A percentile compares a stretch with the other conserved stretches of the same genome.
phyloP scores from a whole-genome alignment of 768 basidiomycete species.

The Lentinula raphanica region DNA sequence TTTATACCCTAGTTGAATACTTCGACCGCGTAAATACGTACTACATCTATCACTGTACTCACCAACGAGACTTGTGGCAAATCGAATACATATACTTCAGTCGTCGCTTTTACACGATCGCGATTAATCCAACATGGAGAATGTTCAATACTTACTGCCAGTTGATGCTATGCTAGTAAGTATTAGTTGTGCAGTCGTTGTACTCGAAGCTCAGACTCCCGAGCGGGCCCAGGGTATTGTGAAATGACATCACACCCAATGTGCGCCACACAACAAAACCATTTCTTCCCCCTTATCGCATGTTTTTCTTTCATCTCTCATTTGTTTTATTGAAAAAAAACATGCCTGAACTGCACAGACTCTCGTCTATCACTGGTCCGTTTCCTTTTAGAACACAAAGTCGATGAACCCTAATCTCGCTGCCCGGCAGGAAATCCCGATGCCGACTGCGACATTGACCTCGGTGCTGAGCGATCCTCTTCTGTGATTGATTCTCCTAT shows the following conservation, averaged over 20 bases:
- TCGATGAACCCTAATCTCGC: background rate
- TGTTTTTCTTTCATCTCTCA: background rate
- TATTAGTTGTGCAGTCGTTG: too few species aligned
- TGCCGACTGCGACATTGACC: background rate
- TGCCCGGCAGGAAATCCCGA: background rate
- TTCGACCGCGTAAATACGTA: too few species aligned
- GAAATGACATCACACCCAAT: background rate
- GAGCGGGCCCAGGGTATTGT: too few species aligned
- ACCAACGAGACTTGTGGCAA: too few species aligned
- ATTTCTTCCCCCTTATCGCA: too few species aligned
- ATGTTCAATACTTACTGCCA: too few species aligned
- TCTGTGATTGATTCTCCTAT: background rate
- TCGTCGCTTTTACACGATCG: too few species aligned
- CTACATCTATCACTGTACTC: too few species aligned
- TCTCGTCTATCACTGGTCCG: background rate
- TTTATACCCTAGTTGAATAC: background rate
- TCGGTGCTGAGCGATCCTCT: background rate
- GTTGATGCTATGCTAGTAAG: too few species aligned
- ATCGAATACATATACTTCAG: too few species aligned
- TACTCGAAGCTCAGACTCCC: too few species aligned
- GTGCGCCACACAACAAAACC: background rate
- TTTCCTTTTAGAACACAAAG: background rate
- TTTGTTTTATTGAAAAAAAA: background rate
- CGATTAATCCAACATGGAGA: too few species aligned
- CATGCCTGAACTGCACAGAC: slow-evolving; percentile 2